These are phyloP conservation scores for Pseudocercospora ulei DNA, from an alignment of 2,329 filamentous ascomycete species.

Conservation along the genomic window DNA sequence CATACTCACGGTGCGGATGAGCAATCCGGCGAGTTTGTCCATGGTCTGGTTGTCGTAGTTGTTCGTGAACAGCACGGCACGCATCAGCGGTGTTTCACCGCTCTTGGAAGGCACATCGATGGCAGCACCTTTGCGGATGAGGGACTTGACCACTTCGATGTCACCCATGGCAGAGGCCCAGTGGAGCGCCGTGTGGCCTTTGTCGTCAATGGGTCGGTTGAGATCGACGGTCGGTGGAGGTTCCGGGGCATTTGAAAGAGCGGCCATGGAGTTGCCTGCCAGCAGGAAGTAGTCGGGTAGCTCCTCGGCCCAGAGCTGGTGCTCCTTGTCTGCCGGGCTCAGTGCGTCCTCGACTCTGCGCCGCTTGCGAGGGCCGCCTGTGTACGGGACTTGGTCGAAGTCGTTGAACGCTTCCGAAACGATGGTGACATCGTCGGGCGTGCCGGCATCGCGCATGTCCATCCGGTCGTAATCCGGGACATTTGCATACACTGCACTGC, in stretches of 20 bases:
- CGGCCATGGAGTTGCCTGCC: constrained; percentile 43
- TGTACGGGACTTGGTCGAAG: constrained; percentile 61
- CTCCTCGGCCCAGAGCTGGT: constrained; percentile 84
- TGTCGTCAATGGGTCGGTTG: constrained; percentile 85
- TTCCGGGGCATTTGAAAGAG: constrained; percentile 58
- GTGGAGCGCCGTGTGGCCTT: constrained; percentile 84
- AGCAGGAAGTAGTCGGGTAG: constrained; percentile 94
- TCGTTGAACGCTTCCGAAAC: constrained; percentile 77
- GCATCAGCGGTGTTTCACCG: constrained; percentile 82
- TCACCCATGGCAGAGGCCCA: constrained; percentile 99
- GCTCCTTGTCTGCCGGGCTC: constrained; percentile 63
- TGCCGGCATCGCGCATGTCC: constrained; percentile 51
- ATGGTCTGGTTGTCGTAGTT: constrained; percentile 92
- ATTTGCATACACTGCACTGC: constrained; percentile 50
- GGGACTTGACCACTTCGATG: constrained; percentile 76
- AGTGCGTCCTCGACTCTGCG: constrained; percentile 58
- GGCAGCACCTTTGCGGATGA: constrained; percentile 70
- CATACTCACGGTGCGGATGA: constrained; percentile 70
- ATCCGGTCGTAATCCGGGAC: constrained; percentile 27
- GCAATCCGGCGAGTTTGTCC: constrained; percentile 68
- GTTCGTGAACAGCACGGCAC: constrained; percentile 91
- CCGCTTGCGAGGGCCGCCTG: constrained; percentile 54
- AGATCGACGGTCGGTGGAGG: constrained; percentile 80
- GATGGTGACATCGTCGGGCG: constrained; percentile 71
- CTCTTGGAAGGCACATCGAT: constrained; percentile 55